Evolutionary conservation across 108 stramenopile species (phyloP), one percentile per base, ranked within the genome.

Genomic region (Cylindrotheca closterium): DNA sequence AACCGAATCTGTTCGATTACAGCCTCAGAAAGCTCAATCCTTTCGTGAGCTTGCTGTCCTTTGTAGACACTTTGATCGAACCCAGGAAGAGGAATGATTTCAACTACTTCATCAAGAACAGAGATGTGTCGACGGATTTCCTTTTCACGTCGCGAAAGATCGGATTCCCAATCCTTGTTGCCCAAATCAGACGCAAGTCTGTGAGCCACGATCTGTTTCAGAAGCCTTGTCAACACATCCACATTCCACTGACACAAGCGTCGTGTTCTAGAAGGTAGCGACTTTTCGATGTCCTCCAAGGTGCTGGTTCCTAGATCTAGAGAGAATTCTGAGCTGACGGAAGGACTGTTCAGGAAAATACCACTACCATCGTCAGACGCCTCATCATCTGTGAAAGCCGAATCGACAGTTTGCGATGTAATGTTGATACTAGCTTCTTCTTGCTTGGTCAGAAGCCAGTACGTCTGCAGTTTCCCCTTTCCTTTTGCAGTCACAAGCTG

Each of bases 401-500:
- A n/a, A n/a, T n/a, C n/a, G n/a, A n/a, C n/a, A n/a, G n/a, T n/a
- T n/a, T n/a, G n/a, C n/a, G n/a, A n/a, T n/a, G 28, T 30, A 7
- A 26, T 5, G 4, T n/a, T n/a, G n/a, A n/a, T n/a, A n/a, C 26
- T n/a, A n/a, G n/a, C 2, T 4, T 12, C 58, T 17, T 59, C 58
- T 3, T 59, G 23, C 34, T 59, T 34, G 58, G 42, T 22, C 7
- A 42, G 19, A 3, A 75, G 18, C 52, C 60, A 67, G 31, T 58
- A 80, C 0, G 82, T 84, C 54, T 73, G 73, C 68, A 84, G 79
- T 26, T 74, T 51, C 5, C 79, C 79, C 61, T 84, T 80, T 1
- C 82, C 82, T 60, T 84, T 84, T 0, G 68, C 82, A 25, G 28
- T 18, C 8, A 83, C 72, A 12, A 47, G 30, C 1, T 52, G 22